phyloP scores from a whole-genome alignment of 106 monocot genomes.

The Dactylorhiza incarnata region DNA sequence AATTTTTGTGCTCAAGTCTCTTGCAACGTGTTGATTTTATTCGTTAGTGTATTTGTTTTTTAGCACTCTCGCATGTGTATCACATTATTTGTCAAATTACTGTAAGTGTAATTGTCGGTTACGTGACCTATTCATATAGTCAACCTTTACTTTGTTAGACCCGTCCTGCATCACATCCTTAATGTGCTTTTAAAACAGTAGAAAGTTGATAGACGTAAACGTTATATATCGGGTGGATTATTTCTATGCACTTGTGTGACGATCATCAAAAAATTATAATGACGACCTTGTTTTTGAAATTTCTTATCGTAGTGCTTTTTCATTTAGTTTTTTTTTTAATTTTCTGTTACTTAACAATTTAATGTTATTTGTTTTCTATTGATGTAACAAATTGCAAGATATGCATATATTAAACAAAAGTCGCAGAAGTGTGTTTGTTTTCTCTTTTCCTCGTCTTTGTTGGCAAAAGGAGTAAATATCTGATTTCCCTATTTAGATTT shows the following conservation, averaged over 20 bases:
- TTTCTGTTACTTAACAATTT: not conserved
- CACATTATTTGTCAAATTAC: too few relatives aligned
- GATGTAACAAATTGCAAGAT: not conserved
- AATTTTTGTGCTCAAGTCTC: too few relatives aligned
- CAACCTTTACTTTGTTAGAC: too few relatives aligned
- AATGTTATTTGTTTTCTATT: not conserved
- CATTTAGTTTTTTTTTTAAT: too few relatives aligned
- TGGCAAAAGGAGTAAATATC: not conserved
- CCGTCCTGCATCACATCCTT: too few relatives aligned
- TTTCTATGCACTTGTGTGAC: not conserved
- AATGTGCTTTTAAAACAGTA: not conserved
- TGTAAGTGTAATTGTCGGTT: too few relatives aligned
- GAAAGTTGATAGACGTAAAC: not conserved
- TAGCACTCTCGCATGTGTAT: too few relatives aligned
- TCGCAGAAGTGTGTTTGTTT: not conserved
- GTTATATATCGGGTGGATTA: not conserved
- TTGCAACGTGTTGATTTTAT: too few relatives aligned
- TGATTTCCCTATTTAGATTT: conserved; percentile 3
- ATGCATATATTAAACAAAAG: not conserved
- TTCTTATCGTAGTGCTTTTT: not conserved
- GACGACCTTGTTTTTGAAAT: not conserved
- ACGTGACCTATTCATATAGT: too few relatives aligned
- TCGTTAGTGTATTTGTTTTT: too few relatives aligned
- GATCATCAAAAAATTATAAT: not conserved
- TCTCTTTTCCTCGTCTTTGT: not conserved